A percentile compares a stretch with the other conserved stretches of the same genome.
These are phyloP conservation scores for Lentinula edodes DNA, from an alignment of 768 basidiomycete genomes.

Conservation along the genomic window DNA sequence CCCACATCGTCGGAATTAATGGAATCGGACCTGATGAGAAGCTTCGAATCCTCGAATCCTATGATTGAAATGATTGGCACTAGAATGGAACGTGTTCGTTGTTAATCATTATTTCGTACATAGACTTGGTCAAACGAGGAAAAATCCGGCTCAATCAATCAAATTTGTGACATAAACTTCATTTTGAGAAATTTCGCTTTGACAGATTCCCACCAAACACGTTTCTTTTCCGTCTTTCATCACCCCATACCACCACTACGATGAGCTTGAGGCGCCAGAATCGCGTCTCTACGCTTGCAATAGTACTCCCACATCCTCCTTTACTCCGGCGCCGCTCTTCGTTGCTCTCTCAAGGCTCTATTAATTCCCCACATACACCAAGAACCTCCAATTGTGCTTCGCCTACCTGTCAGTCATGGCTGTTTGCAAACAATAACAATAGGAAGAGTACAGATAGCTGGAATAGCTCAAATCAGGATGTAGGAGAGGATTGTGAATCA, in stretches of 20 bases:
- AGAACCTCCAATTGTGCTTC: slow-evolving; percentile 40
- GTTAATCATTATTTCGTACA: slow-evolving; percentile 3
- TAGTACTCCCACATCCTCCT: slow-evolving; percentile 58
- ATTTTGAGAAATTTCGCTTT: background rate
- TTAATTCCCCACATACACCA: slow-evolving; percentile 54
- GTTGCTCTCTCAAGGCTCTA: slow-evolving; percentile 38
- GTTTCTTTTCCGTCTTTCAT: background rate
- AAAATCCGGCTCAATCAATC: background rate
- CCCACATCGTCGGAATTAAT: background rate
- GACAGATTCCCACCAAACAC: background rate
- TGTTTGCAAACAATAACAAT: slow-evolving; percentile 43
- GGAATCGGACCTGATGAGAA: background rate
- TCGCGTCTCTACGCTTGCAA: slow-evolving; percentile 49
- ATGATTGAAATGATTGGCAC: background rate
- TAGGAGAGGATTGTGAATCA: slow-evolving; percentile 56
- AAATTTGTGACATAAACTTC: background rate
- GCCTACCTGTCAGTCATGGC: slow-evolving; percentile 45
- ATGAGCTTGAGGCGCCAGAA: slow-evolving; percentile 51
- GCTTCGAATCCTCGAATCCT: background rate
- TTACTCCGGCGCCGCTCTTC: slow-evolving; percentile 46
- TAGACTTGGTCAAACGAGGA: slow-evolving; percentile 1
- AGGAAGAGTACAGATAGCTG: slow-evolving; percentile 80
- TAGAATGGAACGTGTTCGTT: background rate
- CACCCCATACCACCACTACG: slow-evolving; percentile 7
- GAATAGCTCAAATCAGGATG: slow-evolving; percentile 71